Percentiles rank a stretch among this genome's conserved stretches.
phyloP scores from a whole-genome alignment of 2,329 filamentous ascomycete species.

The Exophiala alcalophila region DNA sequence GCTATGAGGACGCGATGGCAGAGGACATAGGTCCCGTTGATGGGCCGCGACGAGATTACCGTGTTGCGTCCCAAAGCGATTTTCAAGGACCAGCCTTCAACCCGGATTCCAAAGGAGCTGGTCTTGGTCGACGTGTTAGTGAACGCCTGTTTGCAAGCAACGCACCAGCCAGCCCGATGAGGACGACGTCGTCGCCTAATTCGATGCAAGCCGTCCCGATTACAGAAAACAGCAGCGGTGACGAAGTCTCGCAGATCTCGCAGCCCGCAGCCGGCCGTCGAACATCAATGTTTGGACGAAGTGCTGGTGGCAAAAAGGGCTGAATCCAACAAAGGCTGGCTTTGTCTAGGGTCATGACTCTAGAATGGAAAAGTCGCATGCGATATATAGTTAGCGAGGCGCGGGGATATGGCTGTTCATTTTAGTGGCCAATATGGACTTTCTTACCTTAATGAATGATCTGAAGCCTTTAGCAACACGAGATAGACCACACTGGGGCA shows the following conservation, averaged over 20 bases:
- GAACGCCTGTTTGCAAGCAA: slow-evolving; percentile 28
- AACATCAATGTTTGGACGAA: too few relatives aligned
- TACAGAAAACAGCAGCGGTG: slow-evolving; percentile 11
- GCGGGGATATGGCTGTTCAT: too few relatives aligned
- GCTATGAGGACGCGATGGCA: slow-evolving; percentile 90
- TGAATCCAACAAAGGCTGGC: too few relatives aligned
- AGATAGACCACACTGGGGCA: too few relatives aligned
- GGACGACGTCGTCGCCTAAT: slow-evolving; percentile 14
- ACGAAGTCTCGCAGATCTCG: slow-evolving; percentile 1
- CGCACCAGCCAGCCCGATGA: slow-evolving; percentile 12
- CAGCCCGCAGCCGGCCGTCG: too few relatives aligned
- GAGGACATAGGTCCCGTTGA: slow-evolving; percentile 71
- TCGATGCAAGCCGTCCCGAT: slow-evolving; percentile 8
- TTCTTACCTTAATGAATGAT: too few relatives aligned
- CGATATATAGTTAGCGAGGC: too few relatives aligned
- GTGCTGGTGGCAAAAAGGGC: too few relatives aligned
- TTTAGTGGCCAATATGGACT: too few relatives aligned
- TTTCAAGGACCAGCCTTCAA: slow-evolving; percentile 24
- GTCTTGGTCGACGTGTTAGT: slow-evolving; percentile 26
- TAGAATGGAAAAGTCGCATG: too few relatives aligned
- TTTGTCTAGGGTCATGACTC: too few relatives aligned
- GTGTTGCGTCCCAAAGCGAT: slow-evolving; percentile 26
- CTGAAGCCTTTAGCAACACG: too few relatives aligned
- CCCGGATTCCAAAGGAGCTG: slow-evolving; percentile 24
- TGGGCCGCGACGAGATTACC: slow-evolving; percentile 59